Base-by-base conservation (phyloP, 345 rosid species). In the Corchorus olitorius region DNA sequence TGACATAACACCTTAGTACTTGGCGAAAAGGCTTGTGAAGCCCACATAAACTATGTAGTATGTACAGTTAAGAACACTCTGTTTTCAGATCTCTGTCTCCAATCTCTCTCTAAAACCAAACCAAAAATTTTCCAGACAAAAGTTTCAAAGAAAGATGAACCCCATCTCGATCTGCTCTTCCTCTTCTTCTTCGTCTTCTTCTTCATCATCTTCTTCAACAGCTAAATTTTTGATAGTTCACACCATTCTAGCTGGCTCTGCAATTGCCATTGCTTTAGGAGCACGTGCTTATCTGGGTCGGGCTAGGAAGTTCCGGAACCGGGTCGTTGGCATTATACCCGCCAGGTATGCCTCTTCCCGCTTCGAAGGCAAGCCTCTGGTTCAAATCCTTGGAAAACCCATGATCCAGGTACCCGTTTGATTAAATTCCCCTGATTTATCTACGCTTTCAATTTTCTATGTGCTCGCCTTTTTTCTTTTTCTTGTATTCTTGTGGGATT, bases 331-430 rank as follows among this genome's bases (percentile, higher is more conserved):
- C 5, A 87, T 96, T 45, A 93, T 96, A n/a, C 97, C 99, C 46
- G 98, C 98, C 22, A 93, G 99, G 54, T 96, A 76, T 76, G 97
- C 97, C 63, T 96, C 99, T 49, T 88, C 98, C 79, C 91, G 98
- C 20, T 92, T 96, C 78, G 81, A 89, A 76, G 98, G 99, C 66
- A 96, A 96, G 80, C 99, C 98, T 54, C 89, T 96, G 52, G 95
- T 90, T 65, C 68, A 81, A 60, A 93, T 96, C 84, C 89, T 93
- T 33, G 98, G 98, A 64, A 96, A 93, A 83, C 97, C 99, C 84
- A 96, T 96, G 99, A 96, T 96, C 81, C 98, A 96, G 97, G 98
- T 93, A 73, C 72, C 77, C 72, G 53, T 43, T 65, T 70, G 43
- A 15, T 53, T 66, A 20, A 65, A 19, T 2, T 63, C 45, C 50